A percentile compares a stretch with the other conserved stretches of the same genome.
Evolutionary conservation across 208 protist genomes (phyloP).

Genomic region (Trypanosoma mega): DNA sequence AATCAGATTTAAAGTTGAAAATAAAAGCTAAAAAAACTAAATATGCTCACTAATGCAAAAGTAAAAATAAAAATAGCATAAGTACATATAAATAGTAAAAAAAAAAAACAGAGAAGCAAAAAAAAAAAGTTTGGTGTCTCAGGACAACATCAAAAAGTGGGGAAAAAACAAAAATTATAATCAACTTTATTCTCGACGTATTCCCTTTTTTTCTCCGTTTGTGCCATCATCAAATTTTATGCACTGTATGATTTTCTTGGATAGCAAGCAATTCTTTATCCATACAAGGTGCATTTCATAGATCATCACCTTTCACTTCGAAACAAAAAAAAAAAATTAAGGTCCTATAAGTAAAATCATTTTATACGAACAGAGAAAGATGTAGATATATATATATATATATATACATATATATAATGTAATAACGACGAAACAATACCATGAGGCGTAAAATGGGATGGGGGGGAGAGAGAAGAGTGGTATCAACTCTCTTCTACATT

Average conservation of each 20-base stretch:
- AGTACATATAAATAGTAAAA: background rate
- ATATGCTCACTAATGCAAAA: background rate
- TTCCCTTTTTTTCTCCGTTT: too few species aligned
- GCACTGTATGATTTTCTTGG: too few species aligned
- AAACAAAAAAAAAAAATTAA: too few species aligned
- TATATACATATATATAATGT: conserved; percentile 3
- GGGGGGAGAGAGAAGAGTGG: background rate
- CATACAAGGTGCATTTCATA: too few species aligned
- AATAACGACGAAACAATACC: background rate
- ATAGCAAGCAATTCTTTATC: too few species aligned
- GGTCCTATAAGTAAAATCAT: background rate
- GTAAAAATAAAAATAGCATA: background rate
- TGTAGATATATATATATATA: background rate
- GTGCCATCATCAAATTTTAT: too few species aligned
- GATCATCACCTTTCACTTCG: too few species aligned
- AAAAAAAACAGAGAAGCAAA: conserved; percentile 1
- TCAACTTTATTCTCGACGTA: too few species aligned
- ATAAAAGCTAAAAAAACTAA: background rate
- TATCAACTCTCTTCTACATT: too few species aligned
- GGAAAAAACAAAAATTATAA: too few species aligned
- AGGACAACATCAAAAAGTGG: too few species aligned
- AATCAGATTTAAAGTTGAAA: background rate
- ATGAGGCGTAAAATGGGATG: background rate
- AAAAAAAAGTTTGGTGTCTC: background rate
- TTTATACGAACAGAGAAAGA: too few species aligned